These are phyloP conservation scores for Fusarium robinianum DNA, from an alignment of 2,329 filamentous ascomycete genomes.

Conservation along the genomic window DNA sequence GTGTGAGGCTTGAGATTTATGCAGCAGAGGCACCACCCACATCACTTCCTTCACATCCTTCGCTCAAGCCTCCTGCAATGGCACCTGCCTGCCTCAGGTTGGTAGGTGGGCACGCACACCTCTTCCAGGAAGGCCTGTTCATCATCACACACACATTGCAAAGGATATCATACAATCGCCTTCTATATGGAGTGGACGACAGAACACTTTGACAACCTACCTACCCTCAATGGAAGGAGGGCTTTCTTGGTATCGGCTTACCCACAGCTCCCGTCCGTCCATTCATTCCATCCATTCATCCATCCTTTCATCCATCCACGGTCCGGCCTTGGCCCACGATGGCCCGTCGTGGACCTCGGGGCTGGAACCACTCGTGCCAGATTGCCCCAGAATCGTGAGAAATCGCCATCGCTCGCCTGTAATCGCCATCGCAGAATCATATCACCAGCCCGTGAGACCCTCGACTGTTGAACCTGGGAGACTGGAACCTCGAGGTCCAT, in stretches of 20 bases:
- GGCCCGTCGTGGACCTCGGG: constrained; percentile 8
- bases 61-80: constrained; percentile 12
- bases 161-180: constrained; percentile 6
- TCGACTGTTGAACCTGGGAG: constrained; percentile 10
- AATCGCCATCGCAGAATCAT: constrained; percentile 21
- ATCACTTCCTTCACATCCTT: constrained; percentile 4
- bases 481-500: constrained; percentile 6
- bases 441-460: constrained; percentile 19
- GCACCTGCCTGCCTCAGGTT: constrained; percentile 11
- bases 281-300: constrained; percentile 9
- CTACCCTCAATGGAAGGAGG: not conserved
- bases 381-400: constrained; percentile 22
- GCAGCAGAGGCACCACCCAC: too few species aligned
- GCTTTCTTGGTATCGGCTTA: too few species aligned
- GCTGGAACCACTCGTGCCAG: constrained; percentile 15
- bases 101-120: constrained; percentile 12
- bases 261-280: not conserved
- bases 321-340: constrained; percentile 13
- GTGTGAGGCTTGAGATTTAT: constrained; percentile 7
- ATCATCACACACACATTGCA: constrained; percentile 11
- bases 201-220: not conserved
- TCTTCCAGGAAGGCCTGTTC: not conserved
- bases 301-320: constrained; percentile 6
- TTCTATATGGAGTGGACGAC: constrained; percentile 3
- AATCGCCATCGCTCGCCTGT: constrained; percentile 10